Evolutionary conservation across 495 filamentous ascomycete species (phyloP), one percentile per base, ranked within the genome.

Genomic region (Oidiodendron maius): DNA sequence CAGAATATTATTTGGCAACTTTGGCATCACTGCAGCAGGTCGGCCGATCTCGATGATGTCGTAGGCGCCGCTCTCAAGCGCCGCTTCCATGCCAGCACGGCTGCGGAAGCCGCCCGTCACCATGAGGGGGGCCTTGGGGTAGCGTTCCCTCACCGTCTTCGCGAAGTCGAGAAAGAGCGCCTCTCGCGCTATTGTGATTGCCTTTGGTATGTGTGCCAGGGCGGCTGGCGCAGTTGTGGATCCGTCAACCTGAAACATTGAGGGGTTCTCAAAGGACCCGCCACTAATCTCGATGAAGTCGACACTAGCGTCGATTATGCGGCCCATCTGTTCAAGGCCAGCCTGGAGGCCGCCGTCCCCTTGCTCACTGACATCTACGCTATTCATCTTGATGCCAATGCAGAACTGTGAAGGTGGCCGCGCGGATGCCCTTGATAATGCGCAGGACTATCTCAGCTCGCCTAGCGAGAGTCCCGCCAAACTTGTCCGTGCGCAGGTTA

Each of bases 201-300:
- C 16, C 39, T 52, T 52, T 3, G 23, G 9, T 12, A 40, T 13
- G 16, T 40, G 15, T 11, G 23, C 23, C 12, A 4, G 4, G 3
- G 44, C 10, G 1, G 35, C 40, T 17, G 36, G 44, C n/a, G 5
- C 20, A n/a, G n/a, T n/a, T n/a, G n/a, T n/a, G n/a, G n/a, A n/a
- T n/a, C n/a, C n/a, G n/a, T n/a, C n/a, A n/a, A 37, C 43, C 5
- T 32, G 30, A 30, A 28, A 30, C 46, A 73, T 70, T 44, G 53
- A 46, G 2, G 73, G 71, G 52, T 82, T 65, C 53, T 82, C 77
- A 57, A 76, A 82, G 4, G 59, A 66, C 0, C 80, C 79, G n/a
- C 81, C 81, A 35, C 69, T 75, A 48, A 85, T 71, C 57, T 85
- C 78, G 37, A 84, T 56, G 59, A 83, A 83, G 62, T 84, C 79